Base-by-base conservation (phyloP, 106 monocot species). In the Platanthera zijinensis region DNA sequence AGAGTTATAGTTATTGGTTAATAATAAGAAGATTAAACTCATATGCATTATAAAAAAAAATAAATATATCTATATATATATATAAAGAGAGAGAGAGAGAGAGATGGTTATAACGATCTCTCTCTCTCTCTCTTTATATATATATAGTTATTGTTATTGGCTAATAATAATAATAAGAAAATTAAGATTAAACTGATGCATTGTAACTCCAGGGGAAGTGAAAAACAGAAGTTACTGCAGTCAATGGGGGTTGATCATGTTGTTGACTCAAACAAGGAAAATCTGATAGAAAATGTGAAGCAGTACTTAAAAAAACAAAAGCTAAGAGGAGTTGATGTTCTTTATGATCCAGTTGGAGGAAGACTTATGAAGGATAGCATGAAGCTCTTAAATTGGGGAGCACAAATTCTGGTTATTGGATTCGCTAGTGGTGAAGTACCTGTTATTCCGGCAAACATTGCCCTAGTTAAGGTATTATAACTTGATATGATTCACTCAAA, bases 381-480 rank as follows among this genome's bases (percentile, higher is more conserved):
- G 92, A 99, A 92, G 80, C 85, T 99, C 76, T 82, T 99, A 17
- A 99, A 92, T 10, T 99, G 99, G 99, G 94, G 99, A 63, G 94
- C 99, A 64, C 75, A 92, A 68, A 99, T 99, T 85, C 77, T 99
- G 76, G 85, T 99, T 30, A 99, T 99, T 77, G 99, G 99, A 75
- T 99, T 99, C 88, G 99, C 99, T 50, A 94, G 94, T 57, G 99
- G 94, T 82, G 94, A 99, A 85, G 80, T 99, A 15, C 99, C 99
- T 11, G 85, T 92, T 10, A 94, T 99, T 51, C 99, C 94, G 67
- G 99, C 92, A 85, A 99, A 99, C 85, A 88, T 99, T 83, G 92
- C 99, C 81, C 94, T 99, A 76, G 90, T 99, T 57, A 99, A 99
- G 99, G 99, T 99, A 51, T 9, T 8, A 22, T 45, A 51, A 47